Evolutionary conservation across 2,329 filamentous ascomycete genomes (phyloP), one percentile per base, ranked within the genome.

Genomic region (Talaromyces sp.): DNA sequence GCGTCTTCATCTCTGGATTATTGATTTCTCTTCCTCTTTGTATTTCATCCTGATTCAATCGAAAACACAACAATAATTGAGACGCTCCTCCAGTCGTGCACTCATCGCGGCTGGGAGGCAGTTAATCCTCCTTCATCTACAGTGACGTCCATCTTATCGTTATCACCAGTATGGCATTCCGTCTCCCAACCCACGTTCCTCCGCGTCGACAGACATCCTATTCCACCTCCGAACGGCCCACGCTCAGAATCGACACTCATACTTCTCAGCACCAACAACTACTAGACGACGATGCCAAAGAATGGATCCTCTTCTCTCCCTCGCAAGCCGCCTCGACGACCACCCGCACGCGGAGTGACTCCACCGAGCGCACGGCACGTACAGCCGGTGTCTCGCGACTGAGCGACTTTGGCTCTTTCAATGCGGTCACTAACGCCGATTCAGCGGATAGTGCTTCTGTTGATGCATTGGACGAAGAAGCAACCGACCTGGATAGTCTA

Each of bases 281-380:
- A 77, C 19, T 69, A 75, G 43, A 52, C 19, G 85, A 89, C 61
- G 88, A 92, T 63, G 88, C 89, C 11, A 88, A 94, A 73, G 93
- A 96, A 82, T 99, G 94, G 94, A 88, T 97, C 56, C 84, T 99
- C 63, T 99, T 99, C 78, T 89, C 91, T 7, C 90, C 90, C 1
- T 81, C 81, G 8, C 85, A 86, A 62, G 82, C 80, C 60, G 77
- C 79, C 35, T 87, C 88, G 19, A 81, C 81, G 10, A 81, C 81
- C 10, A 85, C 85, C 5, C 81, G 86, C 54, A 89, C 86, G 45
- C 85, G 82, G 60, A 85, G 89, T 37, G 84, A 85, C 48, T 84
- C 71, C 71, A 89, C 73, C 68, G 82, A 77, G 77, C 85, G 73
- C 70, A 92, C 77, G 64, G 83, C 73, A 78, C 88, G 69, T 72